These are phyloP conservation scores for Triangularia setosa DNA, from an alignment of 2,329 filamentous ascomycete species.

Conservation along the genomic window DNA sequence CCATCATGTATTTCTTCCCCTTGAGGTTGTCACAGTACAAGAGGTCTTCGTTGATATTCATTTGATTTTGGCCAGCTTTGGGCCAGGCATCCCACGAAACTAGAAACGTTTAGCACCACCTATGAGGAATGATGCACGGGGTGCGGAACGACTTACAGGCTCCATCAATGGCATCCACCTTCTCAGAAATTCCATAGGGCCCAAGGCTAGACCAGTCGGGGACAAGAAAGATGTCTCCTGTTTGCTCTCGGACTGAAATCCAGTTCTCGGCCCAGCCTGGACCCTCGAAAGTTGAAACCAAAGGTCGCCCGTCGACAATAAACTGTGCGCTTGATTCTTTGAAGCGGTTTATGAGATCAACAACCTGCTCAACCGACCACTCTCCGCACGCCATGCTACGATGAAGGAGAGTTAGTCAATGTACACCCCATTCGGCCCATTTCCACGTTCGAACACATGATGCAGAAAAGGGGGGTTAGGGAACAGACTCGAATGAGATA, in stretches of 20 bases:
- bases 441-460: no score
- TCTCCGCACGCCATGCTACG: conserved; percentile 28
- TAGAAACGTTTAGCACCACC: conserved; percentile 14
- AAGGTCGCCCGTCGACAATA: conserved; percentile 37
- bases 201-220: conserved; percentile 47
- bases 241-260: conserved; percentile 35
- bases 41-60: conserved; percentile 38
- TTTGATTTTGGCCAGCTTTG: conserved; percentile 34
- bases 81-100: conserved; percentile 51
- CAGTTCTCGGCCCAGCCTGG: conserved; percentile 40
- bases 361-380: conserved; percentile 25
- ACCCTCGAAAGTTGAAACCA: conserved; percentile 53
- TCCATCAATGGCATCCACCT: conserved; percentile 25
- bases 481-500: conserved; percentile 31
- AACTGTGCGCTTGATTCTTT: conserved; percentile 37
- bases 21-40: conserved; percentile 36
- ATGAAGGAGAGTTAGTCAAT: conserved; percentile 3
- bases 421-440: not conserved
- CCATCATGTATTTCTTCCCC: conserved; percentile 49
- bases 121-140: not conserved
- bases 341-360: conserved; percentile 35
- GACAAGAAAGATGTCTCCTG: conserved; percentile 37
- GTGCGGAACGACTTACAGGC: conserved; percentile 21
- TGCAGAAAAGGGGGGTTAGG: not conserved
- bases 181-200: conserved; percentile 28